Conservation (phyloP, 108 stramenopile species). For the Conticribra guillardii region DNA sequence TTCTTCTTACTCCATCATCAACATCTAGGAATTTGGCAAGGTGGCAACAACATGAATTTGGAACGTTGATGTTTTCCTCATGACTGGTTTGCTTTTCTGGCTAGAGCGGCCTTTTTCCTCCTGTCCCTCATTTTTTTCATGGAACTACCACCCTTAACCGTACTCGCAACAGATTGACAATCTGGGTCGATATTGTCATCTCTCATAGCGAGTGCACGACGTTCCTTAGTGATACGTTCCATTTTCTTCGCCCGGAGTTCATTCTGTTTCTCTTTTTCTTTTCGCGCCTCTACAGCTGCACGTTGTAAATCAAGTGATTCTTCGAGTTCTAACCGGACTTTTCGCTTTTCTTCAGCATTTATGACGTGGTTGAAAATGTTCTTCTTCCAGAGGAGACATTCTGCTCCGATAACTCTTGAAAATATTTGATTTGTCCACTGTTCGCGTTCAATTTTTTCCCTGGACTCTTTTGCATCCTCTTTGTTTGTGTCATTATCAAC, state of each 20-base stretch:
- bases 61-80: too few relatives aligned
- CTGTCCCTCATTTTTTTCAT: slow-evolving; percentile 27
- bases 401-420: background rate
- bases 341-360: slow-evolving; percentile 20
- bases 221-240: slow-evolving; percentile 7
- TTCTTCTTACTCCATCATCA: too few relatives aligned
- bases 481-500: background rate
- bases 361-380: slow-evolving; percentile 8
- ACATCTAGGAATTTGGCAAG: too few relatives aligned
- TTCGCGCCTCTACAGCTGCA: background rate
- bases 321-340: slow-evolving; percentile 7
- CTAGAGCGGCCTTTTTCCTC: slow-evolving; percentile 25
- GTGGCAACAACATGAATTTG: too few relatives aligned
- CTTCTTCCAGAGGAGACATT: slow-evolving; percentile 24
- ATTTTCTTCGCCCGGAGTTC: slow-evolving; percentile 19
- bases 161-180: background rate
- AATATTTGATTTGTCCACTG: slow-evolving; percentile 21
- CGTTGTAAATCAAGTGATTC: background rate
- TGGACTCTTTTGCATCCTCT: background rate
- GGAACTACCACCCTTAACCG: slow-evolving; percentile 1
- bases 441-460: background rate
- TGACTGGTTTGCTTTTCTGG: background rate
- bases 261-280: slow-evolving; percentile 13
- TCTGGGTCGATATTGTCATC: slow-evolving; percentile 1
- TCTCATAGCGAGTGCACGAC: background rate